Evolutionary conservation across 148 eudicot species (phyloP).

Genomic region (Beta vulgaris): DNA sequence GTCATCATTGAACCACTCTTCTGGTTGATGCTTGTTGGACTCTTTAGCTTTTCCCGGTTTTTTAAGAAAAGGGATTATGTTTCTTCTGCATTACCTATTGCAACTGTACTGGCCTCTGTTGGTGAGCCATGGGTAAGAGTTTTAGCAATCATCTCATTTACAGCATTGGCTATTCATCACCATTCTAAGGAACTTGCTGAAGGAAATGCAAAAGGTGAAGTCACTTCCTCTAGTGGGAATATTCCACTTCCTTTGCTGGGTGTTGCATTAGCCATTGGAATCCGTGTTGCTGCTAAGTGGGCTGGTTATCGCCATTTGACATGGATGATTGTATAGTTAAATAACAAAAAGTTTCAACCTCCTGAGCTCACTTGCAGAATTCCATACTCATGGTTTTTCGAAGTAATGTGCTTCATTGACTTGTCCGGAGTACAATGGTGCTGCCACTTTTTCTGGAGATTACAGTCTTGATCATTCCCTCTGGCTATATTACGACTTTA

Average conservation of each 20-base stretch:
- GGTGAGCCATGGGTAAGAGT: conserved; percentile 91
- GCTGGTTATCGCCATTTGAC: conserved; percentile 83
- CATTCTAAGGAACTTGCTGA: conserved; percentile 36
- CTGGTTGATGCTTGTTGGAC: conserved; percentile 58
- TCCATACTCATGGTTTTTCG: background rate
- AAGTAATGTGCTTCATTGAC: background rate
- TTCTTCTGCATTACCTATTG: conserved; percentile 73
- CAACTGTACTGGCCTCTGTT: conserved; percentile 64
- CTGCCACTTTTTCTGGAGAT: background rate
- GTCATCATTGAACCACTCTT: conserved; percentile 54
- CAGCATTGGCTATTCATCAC: conserved; percentile 54
- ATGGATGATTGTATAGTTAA: conserved; percentile 60
- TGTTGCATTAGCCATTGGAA: conserved; percentile 66
- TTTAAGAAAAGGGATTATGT: conserved; percentile 67
- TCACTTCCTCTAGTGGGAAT: conserved; percentile 27
- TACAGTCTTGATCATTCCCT: background rate
- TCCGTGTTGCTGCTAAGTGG: conserved; percentile 75
- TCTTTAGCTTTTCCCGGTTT: conserved; percentile 53
- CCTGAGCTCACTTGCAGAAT: background rate
- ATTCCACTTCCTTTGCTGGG: conserved; percentile 61
- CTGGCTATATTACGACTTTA: background rate
- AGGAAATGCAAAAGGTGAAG: conserved; percentile 32
- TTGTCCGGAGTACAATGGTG: background rate
- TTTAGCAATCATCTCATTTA: conserved; percentile 45
- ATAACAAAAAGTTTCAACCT: background rate